Percentiles rank a stretch among this genome's conserved stretches.
Evolutionary conservation across 2,329 filamentous ascomycete species (phyloP).

Genomic region (Neonectria coccinea): DNA sequence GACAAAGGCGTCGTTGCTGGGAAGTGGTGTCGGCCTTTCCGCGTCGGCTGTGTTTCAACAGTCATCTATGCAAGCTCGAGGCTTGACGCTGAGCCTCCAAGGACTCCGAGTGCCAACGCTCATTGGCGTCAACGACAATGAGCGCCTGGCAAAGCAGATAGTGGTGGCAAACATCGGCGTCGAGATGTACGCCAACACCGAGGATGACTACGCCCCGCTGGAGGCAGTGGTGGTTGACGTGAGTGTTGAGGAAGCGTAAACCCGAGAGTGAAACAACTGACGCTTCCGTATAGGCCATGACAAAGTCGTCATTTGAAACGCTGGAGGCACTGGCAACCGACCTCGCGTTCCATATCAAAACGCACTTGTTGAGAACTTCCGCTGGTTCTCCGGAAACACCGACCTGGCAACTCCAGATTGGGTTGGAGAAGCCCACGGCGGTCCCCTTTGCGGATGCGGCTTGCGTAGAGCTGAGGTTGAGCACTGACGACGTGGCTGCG

Average conservation of each 20-base stretch:
- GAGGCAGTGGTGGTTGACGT: conserved; percentile 74
- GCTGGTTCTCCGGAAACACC: neutral
- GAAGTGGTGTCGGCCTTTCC: conserved; percentile 68
- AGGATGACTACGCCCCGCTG: conserved; percentile 66
- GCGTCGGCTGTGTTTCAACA: conserved; percentile 57
- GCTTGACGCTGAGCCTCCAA: conserved; percentile 60
- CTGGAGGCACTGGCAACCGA: conserved; percentile 70
- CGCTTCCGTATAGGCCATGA: conserved; percentile 58
- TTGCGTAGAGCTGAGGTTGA: conserved; percentile 65
- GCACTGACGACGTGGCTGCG: conserved; percentile 43
- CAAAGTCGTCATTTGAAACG: conserved; percentile 69
- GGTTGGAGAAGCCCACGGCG: conserved; percentile 78
- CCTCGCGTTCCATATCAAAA: conserved; percentile 60
- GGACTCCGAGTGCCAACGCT: conserved; percentile 73
- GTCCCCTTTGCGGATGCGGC: conserved; percentile 79
- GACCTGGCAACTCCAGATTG: conserved; percentile 66
- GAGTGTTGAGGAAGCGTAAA: conserved; percentile 41
- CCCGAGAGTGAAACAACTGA: conserved; percentile 10
- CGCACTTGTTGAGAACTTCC: conserved; percentile 50
- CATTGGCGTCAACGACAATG: conserved; percentile 79
- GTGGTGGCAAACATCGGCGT: conserved; percentile 73
- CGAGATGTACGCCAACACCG: conserved; percentile 59
- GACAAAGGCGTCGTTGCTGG: conserved; percentile 77
- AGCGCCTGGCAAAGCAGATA: conserved; percentile 74
- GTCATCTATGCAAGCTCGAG: conserved; percentile 44